phyloP scores from a whole-genome alignment of 164 flowering plant species.

The Dillenia turbinata region DNA sequence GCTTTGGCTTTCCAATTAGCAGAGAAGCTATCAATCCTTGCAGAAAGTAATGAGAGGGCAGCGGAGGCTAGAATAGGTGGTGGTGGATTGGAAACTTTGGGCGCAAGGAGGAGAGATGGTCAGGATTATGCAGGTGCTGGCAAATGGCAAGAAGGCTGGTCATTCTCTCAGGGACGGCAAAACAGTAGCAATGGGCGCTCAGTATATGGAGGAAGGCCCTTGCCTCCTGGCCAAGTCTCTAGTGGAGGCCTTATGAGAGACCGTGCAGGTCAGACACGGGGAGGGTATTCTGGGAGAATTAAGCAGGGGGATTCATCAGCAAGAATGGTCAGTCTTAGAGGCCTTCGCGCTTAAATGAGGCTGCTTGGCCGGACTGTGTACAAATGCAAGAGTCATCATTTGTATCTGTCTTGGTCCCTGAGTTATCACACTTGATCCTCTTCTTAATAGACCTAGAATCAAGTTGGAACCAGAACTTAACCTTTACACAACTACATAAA shows the following conservation, averaged over 20 bases:
- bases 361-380: no score
- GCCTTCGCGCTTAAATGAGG: slow-evolving; percentile 32
- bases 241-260: slow-evolving; percentile 48
- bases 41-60: slow-evolving; percentile 90
- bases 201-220: slow-evolving; percentile 32
- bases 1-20: slow-evolving; percentile 75
- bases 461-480: no score
- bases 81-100: slow-evolving; percentile 67
- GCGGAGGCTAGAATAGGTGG: slow-evolving; percentile 68
- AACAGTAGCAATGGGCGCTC: slow-evolving; percentile 43
- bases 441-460: no score
- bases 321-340: slow-evolving; percentile 81
- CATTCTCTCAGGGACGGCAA: slow-evolving; percentile 52
- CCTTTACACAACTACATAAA: no score
- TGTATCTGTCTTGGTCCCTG: no score
- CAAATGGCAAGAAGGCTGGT: slow-evolving; percentile 64
- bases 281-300: slow-evolving; percentile 43
- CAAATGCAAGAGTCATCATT: no score
- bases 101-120: slow-evolving; percentile 61
- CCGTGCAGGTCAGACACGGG: slow-evolving; percentile 34
- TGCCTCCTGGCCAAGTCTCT: slow-evolving; percentile 19
- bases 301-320: slow-evolving; percentile 42
- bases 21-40: slow-evolving; percentile 70
- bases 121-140: slow-evolving; percentile 63
- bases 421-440: no score